These are phyloP conservation scores for Rhizopus stolonifer DNA, from an alignment of 371 early-diverging fungal species.

Conservation along the genomic window DNA sequence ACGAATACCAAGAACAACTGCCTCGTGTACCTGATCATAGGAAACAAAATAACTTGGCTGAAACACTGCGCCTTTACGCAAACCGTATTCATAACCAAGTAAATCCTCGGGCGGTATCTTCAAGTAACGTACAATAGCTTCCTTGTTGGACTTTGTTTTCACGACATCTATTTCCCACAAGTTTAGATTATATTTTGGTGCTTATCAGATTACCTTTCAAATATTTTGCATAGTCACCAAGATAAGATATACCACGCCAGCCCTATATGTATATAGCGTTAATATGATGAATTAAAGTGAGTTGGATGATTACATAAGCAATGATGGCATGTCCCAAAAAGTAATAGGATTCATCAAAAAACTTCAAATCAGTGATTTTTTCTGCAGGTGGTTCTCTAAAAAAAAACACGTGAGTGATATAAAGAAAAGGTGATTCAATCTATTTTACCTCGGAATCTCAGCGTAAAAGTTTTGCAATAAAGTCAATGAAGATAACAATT, in stretches of 20 bases:
- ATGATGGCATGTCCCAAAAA: conserved; percentile 51
- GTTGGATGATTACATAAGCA: conserved; percentile 38
- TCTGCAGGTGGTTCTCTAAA: conserved; percentile 42
- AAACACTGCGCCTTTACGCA: conserved; percentile 67
- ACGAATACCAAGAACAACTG: conserved; percentile 76
- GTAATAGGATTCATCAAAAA: conserved; percentile 46
- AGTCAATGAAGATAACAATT: conserved; percentile 68
- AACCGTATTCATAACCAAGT: conserved; percentile 74
- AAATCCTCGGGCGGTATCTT: conserved; percentile 68
- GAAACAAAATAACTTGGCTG: conserved; percentile 81
- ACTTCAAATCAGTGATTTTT: conserved; percentile 38
- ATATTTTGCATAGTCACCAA: conserved; percentile 54
- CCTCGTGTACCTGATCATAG: conserved; percentile 62
- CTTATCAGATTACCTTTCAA: conserved; percentile 29
- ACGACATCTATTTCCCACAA: conserved; percentile 67
- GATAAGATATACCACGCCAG: conserved; percentile 49
- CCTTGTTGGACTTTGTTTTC: conserved; percentile 64
- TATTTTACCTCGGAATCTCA: conserved; percentile 49
- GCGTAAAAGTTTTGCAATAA: conserved; percentile 63
- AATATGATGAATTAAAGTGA: too few relatives aligned
- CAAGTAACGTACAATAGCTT: conserved; percentile 69
- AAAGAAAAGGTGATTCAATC: neutral
- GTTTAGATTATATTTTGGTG: too few relatives aligned
- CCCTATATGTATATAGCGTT: conserved; percentile 27
- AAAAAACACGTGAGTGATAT: neutral